Conservation (phyloP, 169 alveolate genomes). For the Plasmodium coatneyi region DNA sequence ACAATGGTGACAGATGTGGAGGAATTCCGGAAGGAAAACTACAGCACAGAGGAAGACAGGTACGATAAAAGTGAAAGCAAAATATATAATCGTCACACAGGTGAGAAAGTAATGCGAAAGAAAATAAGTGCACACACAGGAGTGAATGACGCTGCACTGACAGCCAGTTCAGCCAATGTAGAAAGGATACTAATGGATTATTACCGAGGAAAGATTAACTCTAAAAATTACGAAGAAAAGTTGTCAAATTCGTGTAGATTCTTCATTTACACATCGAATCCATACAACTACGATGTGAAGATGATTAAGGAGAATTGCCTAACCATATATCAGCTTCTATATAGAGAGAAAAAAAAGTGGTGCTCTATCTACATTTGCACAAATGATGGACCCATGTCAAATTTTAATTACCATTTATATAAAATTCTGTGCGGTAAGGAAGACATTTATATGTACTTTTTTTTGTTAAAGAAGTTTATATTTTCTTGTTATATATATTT, state of each 20-base stretch:
- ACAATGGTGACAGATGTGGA: no score
- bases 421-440: slow-evolving; percentile 52
- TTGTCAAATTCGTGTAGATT: slow-evolving; percentile 27
- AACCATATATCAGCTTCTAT: slow-evolving; percentile 44
- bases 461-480: slow-evolving; percentile 48
- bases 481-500: slow-evolving; percentile 58
- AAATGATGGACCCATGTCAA: slow-evolving; percentile 60
- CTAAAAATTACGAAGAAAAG: slow-evolving; percentile 42
- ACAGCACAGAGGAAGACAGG: background rate
- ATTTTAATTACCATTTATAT: slow-evolving; percentile 66
- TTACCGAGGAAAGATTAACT: background rate
- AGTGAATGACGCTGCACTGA: background rate
- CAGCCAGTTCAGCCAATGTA: background rate
- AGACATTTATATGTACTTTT: slow-evolving; percentile 57
- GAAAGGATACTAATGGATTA: background rate
- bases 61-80: background rate
- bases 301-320: slow-evolving; percentile 61
- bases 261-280: slow-evolving; percentile 42
- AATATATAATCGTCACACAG: background rate
- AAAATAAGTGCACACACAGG: background rate
- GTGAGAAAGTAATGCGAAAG: background rate
- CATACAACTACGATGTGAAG: slow-evolving; percentile 21
- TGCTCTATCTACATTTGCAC: slow-evolving; percentile 52
- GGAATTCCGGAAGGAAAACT: background rate
- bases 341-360: slow-evolving; percentile 34